These are phyloP conservation scores for Daedalea quercina DNA, from an alignment of 768 basidiomycete species.

Conservation along the genomic window DNA sequence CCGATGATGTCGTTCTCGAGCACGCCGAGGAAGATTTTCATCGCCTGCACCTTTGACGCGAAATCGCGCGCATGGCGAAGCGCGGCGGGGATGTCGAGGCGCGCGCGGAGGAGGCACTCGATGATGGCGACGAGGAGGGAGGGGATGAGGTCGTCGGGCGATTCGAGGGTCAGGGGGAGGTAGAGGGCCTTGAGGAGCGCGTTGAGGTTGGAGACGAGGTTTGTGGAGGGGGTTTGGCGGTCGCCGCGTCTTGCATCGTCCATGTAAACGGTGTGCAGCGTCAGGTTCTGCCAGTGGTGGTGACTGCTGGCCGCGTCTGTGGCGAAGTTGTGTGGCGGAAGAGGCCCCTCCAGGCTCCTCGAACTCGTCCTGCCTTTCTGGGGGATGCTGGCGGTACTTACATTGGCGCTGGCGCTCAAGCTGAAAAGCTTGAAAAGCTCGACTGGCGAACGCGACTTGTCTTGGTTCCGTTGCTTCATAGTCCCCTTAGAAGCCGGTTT, in stretches of 20 bases:
- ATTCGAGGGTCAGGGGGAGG: conserved; percentile 27
- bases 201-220: conserved; percentile 21
- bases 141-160: conserved; percentile 55
- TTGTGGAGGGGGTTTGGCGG: not conserved
- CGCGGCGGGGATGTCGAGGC: conserved; percentile 40
- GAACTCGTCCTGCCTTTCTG: too few relatives aligned
- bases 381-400: too few relatives aligned
- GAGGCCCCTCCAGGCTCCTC: too few relatives aligned
- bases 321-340: too few relatives aligned
- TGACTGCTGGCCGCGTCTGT: not conserved
- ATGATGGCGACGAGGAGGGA: conserved; percentile 65
- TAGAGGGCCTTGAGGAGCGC: conserved; percentile 21
- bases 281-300: too few relatives aligned
- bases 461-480: too few relatives aligned
- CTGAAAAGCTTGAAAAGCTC: too few relatives aligned
- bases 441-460: too few relatives aligned
- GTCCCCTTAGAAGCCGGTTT: too few relatives aligned
- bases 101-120: conserved; percentile 49
- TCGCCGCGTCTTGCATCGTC: not conserved
- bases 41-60: conserved; percentile 47
- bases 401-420: too few relatives aligned
- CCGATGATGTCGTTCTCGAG: conserved; percentile 58
- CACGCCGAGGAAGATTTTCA: conserved; percentile 72
- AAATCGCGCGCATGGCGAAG: conserved; percentile 30
- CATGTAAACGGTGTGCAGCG: not conserved